Base-by-base conservation (phyloP, 768 basidiomycete species). In the Suillus brevipes region DNA sequence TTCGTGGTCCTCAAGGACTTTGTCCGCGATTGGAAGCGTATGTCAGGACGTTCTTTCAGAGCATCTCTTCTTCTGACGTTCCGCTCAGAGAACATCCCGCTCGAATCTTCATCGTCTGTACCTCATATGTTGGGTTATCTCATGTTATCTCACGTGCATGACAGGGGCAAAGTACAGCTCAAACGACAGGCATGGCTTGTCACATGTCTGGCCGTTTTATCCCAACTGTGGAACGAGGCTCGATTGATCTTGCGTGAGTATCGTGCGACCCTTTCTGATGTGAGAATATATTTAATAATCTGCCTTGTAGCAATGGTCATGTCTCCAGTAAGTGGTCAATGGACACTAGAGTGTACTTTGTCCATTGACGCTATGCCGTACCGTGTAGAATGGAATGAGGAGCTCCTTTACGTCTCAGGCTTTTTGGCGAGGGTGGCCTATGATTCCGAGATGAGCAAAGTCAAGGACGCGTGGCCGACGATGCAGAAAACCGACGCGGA, bases 211-310 rank as follows among this genome's bases (percentile, higher is more conserved):
- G 90, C 13, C 82, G 94, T 4, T 96, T 97, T 72, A 95, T 98
- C 64, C 92, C 94, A 12, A 97, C 95, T 0, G 95, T 98, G 7
- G 95, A 97, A 75, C 85, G 95, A 67, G 95, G 97, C 77, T 89
- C 90, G 0, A 89, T 95, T 64, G 94, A 92, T 76, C 79, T 95
- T 47, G 88, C 92, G 89, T 91, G 69, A 75, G 87, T 64, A 43
- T 45, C 23, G 37, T 36, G 23, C 37, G 42, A 25, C 49, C 55
- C 56, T 34, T n/a, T n/a, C 13, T 52, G 37, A 25, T n/a, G 16
- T 50, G 34, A 47, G 56, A 12, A 57, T 60, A 16, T 28, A 31
- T 69, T 4, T 63, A 60, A 55, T 38, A 18, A 6, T 37, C 49
- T 64, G 55, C 2, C 36, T 14, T 10, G 13, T 60, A 94, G 92